A percentile compares a stretch with the other conserved stretches of the same genome.
These are phyloP conservation scores for Chionographis japonica DNA, from an alignment of 106 monocot genomes.

Conservation along the genomic window DNA sequence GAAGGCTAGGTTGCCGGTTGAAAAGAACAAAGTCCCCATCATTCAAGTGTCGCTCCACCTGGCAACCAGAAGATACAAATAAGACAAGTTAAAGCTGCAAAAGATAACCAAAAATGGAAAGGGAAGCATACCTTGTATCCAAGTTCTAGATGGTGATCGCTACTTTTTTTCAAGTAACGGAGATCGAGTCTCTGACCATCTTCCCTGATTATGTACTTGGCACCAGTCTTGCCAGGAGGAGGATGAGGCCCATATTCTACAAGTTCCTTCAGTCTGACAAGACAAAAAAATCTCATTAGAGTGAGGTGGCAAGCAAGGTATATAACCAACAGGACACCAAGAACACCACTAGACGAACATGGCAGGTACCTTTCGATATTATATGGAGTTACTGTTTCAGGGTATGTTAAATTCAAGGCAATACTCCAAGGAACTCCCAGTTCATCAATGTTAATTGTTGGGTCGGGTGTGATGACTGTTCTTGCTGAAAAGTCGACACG, in stretches of 20 bases:
- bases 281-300: background rate
- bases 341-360: slow-evolving; percentile 1
- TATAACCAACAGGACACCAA: background rate
- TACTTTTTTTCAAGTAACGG: slow-evolving; percentile 89
- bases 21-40: slow-evolving; percentile 99
- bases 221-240: slow-evolving; percentile 97
- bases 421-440: slow-evolving; percentile 94
- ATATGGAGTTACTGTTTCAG: slow-evolving; percentile 94
- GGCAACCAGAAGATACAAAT: slow-evolving; percentile 11
- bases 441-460: slow-evolving; percentile 92
- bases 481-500: slow-evolving; percentile 92
- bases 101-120: background rate
- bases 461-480: slow-evolving; percentile 92
- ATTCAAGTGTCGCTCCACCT: slow-evolving; percentile 94
- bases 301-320: background rate
- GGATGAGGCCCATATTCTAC: slow-evolving; percentile 99
- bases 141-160: slow-evolving; percentile 96
- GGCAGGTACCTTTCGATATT: slow-evolving; percentile 76
- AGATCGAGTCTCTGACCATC: slow-evolving; percentile 98
- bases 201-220: slow-evolving; percentile 95
- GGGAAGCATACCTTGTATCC: slow-evolving; percentile 76
- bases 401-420: slow-evolving; percentile 87
- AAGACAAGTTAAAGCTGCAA: background rate
- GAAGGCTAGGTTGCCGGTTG: slow-evolving; percentile 95
- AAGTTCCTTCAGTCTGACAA: slow-evolving; percentile 77